Base-by-base conservation (phyloP, 1,139 yeast genomes). In the Taiozyma sp. region DNA sequence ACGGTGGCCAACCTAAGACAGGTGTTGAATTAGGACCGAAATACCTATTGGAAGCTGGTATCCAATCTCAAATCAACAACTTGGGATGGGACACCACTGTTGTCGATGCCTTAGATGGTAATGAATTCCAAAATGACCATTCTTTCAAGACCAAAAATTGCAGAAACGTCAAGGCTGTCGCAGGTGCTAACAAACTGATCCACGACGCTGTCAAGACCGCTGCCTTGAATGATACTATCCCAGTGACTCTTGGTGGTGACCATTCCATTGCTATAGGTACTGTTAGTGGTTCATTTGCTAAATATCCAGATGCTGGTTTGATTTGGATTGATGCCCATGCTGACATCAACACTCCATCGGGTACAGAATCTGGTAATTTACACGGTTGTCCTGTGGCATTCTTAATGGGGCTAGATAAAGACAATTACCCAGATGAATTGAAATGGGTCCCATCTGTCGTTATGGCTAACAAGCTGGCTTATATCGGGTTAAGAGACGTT, bases 271-370 rank as follows among this genome's bases (percentile, higher is more conserved):
- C 96, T 51, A 90, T 93, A 64, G 97, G 96, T 48, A 91, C 98
- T 8, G 85, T 92, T 41, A 78, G 90, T 41, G 99, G 96, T 13
- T 87, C 92, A 46, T 77, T 90, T 60, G 80, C 80, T 32, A 80
- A 82, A 57, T 76, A 87, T 68, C 97, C 97, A 23, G 89, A 91
- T 59, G 91, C 96, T 30, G 90, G 96, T 65, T 78, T 93, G 47
- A 69, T 93, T 57, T 93, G 99, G 99, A 87, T 93, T 60, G 99
- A 93, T 70, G 99, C 99, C 1, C 99, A 93, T 67, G 97, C 98
- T 36, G 99, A 93, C 68, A 84, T 93, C 65, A 93, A 93, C 74
- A 87, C 97, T 2, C 91, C 97, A n/a, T 76, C 75, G 46, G 83
- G 92, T 14, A 84, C 98, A 7, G 87, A 80, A 44, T 83, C 93